These are phyloP conservation scores for Mesembryanthemum crystallinum DNA, from an alignment of 148 eudicot species.

Conservation along the genomic window DNA sequence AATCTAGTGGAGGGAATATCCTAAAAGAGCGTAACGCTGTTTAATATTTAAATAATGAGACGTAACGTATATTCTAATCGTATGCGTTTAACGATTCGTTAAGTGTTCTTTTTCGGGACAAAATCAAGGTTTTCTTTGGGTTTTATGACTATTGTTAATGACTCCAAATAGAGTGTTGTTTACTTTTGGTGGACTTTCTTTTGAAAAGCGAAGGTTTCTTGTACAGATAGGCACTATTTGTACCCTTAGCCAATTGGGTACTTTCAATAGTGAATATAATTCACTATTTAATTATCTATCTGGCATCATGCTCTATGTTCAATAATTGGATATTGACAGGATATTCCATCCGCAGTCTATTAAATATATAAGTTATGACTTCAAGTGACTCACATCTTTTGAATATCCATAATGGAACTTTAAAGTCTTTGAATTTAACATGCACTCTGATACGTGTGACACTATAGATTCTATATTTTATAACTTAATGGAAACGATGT, in stretches of 20 bases:
- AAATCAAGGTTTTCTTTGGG: background rate
- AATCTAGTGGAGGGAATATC: background rate
- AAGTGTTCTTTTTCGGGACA: background rate
- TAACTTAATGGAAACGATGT: too few species aligned
- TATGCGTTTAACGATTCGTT: background rate
- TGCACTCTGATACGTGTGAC: too few species aligned
- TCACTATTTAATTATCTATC: background rate
- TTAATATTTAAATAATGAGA: constrained; percentile 10
- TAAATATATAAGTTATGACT: background rate
- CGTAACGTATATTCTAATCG: background rate
- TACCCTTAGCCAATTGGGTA: constrained; percentile 10
- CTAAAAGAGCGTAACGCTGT: background rate
- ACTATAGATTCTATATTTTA: too few species aligned
- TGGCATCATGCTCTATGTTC: background rate
- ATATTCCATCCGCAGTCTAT: background rate
- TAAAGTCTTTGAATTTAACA: too few species aligned
- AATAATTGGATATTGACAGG: constrained; percentile 10
- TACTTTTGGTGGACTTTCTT: constrained; percentile 15
- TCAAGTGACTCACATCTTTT: background rate
- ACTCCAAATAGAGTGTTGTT: background rate
- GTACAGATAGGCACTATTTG: background rate
- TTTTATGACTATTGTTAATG: background rate
- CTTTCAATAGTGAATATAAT: background rate
- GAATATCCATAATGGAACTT: background rate
- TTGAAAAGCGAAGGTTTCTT: constrained; percentile 15